Base-by-base conservation (phyloP, 2,329 filamentous ascomycete genomes). In the Cytospora leucostoma region DNA sequence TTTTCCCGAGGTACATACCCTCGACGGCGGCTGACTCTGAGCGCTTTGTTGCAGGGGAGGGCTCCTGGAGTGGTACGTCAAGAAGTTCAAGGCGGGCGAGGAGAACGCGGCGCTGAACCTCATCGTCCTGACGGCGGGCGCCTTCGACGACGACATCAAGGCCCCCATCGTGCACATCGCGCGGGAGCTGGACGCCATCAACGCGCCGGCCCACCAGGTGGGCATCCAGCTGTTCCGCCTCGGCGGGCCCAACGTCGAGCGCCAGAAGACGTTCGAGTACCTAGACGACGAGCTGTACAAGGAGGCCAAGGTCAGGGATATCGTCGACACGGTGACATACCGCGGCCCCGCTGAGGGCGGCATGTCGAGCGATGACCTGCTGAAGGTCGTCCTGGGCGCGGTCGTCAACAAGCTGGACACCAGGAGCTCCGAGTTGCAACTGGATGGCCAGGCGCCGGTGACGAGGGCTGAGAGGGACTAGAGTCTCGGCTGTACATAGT, bases 1-100 rank as follows among this genome's bases (percentile, higher is more conserved):
- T 27, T 27, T 27, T 27, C 4, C 27, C 27, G 27, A 27, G 27
- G 27, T 27, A 27, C 27, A 27, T 27, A 27, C 27, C 27, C 34
- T 27, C 33, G 32, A n/a, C 37, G n/a, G 32, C 37, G n/a, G 32
- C 58, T 61, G 27, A 61, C 51, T 34, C n/a, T 7, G 19, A 3
- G n/a, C n/a, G 11, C 27, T 27, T 27, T 34, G n/a, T 35, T 17
- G 17, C 40, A 61, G 59, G n/a, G 59, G 59, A 6, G 68, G 67
- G 68, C 59, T 71, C 34, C 58, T 71, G 34, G 40, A 65, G 11
- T 72, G 70, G 70, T 72, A 72, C 66, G 55, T 70, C 33, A 69
- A 70, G 62, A 67, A 69, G 68, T 68, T 71, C n/a, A 66, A 66
- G 59, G 56, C 59, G 3, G 69, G 70, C 47, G 69, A 69, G n/a